These are phyloP conservation scores for Colletotrichum sansevieriae DNA, from an alignment of 2,329 filamentous ascomycete genomes.

Conservation along the genomic window DNA sequence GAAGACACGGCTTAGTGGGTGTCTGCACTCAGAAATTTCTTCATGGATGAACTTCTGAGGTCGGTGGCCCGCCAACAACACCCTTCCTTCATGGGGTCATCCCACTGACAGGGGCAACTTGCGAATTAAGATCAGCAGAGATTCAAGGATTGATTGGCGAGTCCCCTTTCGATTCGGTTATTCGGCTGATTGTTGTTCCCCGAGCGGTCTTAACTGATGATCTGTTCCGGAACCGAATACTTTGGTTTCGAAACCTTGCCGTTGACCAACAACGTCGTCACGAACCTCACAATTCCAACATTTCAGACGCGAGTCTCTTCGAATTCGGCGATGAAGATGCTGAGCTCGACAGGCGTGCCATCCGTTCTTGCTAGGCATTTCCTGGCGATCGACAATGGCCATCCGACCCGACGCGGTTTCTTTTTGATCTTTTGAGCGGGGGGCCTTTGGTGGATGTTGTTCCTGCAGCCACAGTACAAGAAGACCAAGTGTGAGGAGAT, in stretches of 20 bases:
- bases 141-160: too few relatives aligned
- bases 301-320: neutral
- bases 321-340: constrained; percentile 10
- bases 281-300: constrained; percentile 11
- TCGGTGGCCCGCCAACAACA: too few relatives aligned
- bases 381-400: constrained; percentile 37
- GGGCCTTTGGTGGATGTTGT: constrained; percentile 37
- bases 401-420: constrained; percentile 4
- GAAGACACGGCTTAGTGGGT: too few relatives aligned
- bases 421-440: constrained; percentile 23
- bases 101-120: too few relatives aligned
- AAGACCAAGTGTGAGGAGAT: constrained; percentile 51
- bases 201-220: too few relatives aligned
- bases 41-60: too few relatives aligned
- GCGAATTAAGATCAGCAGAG: too few relatives aligned
- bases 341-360: neutral
- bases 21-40: too few relatives aligned
- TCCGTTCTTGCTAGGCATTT: constrained; percentile 34
- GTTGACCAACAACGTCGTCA: neutral
- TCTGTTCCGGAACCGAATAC: constrained; percentile 7
- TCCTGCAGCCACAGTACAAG: constrained; percentile 53
- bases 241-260: constrained; percentile 19
- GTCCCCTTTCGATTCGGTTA: too few relatives aligned
- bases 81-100: too few relatives aligned
- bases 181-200: too few relatives aligned